A percentile compares a stretch with the other conserved stretches of the same genome.
Evolutionary conservation across 2,329 filamentous ascomycete species (phyloP).

Genomic region (Penicillium italicum): DNA sequence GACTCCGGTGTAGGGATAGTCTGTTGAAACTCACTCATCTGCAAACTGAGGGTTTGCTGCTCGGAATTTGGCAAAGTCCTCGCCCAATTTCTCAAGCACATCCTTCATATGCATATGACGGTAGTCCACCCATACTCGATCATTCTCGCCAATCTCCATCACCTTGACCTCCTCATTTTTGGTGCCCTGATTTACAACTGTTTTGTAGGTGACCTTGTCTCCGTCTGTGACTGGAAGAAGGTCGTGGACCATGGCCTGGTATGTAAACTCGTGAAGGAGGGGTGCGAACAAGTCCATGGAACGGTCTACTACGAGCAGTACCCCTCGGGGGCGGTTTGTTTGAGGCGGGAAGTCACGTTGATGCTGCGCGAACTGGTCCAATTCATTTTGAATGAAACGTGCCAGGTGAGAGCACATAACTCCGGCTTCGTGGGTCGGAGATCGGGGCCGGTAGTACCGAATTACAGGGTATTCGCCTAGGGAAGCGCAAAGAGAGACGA

Average conservation of each 20-base stretch:
- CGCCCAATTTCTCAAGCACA: constrained; percentile 87
- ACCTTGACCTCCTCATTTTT: constrained; percentile 75
- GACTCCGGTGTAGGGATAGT: not conserved
- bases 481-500: constrained; percentile 81
- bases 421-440: constrained; percentile 76
- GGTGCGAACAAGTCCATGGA: constrained; percentile 90
- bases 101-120: constrained; percentile 97
- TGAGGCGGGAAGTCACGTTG: constrained; percentile 77
- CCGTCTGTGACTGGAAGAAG: constrained; percentile 81
- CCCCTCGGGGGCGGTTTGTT: constrained; percentile 69
- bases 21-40: constrained; percentile 51
- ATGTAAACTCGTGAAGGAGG: constrained; percentile 92
- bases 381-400: constrained; percentile 83
- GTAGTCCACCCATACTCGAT: constrained; percentile 93
- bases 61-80: constrained; percentile 89
- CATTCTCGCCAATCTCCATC: constrained; percentile 84
- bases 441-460: constrained; percentile 77
- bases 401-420: constrained; percentile 86
- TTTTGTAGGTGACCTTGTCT: constrained; percentile 83
- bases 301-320: constrained; percentile 82
- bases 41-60: constrained; percentile 90
- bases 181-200: constrained; percentile 70
- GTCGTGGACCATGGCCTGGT: constrained; percentile 97
- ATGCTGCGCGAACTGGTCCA: constrained; percentile 83
- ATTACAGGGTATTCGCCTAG: constrained; percentile 93